Evolutionary conservation across 2,329 filamentous ascomycete genomes (phyloP), one percentile per base, ranked within the genome.

Genomic region (Geosmithia putterillii): DNA sequence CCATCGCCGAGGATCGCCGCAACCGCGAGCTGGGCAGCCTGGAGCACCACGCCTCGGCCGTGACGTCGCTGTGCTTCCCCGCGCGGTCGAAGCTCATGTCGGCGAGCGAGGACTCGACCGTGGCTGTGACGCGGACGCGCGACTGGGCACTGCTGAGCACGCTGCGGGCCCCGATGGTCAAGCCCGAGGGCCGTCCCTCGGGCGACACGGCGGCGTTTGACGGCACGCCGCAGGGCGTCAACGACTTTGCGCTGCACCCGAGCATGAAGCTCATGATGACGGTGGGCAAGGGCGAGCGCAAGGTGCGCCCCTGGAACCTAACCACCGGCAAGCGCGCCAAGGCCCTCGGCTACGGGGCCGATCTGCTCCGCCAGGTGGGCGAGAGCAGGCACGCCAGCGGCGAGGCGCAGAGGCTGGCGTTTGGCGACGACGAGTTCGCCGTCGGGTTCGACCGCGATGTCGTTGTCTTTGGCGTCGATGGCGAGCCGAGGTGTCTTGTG

Each of bases 181-280:
- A 89, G 61, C 71, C 80, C 3, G 69, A 77, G 48, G 87, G 87
- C 23, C 73, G 89, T 49, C 89, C 90, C 9, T 90, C 81, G 52
- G 90, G 90, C 46, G 90, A 95, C 60, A 96, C 90, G 17, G 87
- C 88, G 7, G 81, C 83, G 2, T 75, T 82, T 10, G 88, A 87
- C 17, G 84, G 80, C 40, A 78, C 83, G 21, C 89, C 89, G 0
- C 77, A 81, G n/a, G 92, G 92, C 17, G 79, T 96, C 51, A 96
- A 95, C 59, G 86, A 89, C 59, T 94, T 98, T 60, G 87, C 90
- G 2, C 83, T 98, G 21, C 92, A 98, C 59, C 90, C 92, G 1
- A 94, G 86, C 60, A 86, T 94, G 75, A 96, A 95, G 66, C 70
- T 98, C 42, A 95, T 96, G 86, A 79, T 98, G 47, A 94, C 79